Percentiles rank a stretch among this genome's conserved stretches.
Conservation (phyloP, 148 eudicot species). For the Persicaria maculosa region DNA sequence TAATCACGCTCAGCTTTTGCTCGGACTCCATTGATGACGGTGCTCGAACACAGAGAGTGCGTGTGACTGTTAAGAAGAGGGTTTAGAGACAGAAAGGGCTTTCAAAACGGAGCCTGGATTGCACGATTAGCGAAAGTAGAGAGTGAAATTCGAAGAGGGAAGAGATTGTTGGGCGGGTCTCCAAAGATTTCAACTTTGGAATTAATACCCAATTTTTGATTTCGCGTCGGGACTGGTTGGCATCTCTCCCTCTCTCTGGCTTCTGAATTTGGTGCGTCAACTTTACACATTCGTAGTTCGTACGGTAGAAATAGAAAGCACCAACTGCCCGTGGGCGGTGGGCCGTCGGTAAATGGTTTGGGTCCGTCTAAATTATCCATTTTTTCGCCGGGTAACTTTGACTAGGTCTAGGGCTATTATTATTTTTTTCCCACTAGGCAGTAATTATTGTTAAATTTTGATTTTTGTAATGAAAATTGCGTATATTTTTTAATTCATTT, state of each 20-base stretch:
- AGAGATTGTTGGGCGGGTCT: neutral
- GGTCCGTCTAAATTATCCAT: too few species aligned
- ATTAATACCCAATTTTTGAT: neutral
- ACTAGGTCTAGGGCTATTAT: too few species aligned
- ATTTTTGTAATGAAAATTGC: too few species aligned
- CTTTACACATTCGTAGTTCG: neutral
- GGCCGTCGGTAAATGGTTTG: neutral
- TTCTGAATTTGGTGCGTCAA: neutral
- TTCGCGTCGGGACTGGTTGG: neutral
- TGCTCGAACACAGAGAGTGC: neutral
- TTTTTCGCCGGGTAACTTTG: too few species aligned
- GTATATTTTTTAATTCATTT: too few species aligned
- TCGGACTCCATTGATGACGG: conserved; percentile 41
- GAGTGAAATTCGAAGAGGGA: neutral
- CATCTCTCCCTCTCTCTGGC: neutral
- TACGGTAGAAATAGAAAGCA: too few species aligned
- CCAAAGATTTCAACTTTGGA: neutral
- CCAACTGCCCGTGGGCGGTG: neutral
- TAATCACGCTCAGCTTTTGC: conserved; percentile 47
- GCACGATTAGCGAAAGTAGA: neutral
- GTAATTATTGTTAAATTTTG: too few species aligned
- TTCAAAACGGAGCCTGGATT: neutral
- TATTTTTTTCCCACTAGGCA: too few species aligned
- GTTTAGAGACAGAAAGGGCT: conserved; percentile 4
- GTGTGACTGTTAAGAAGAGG: neutral